Evolutionary conservation across 2,329 filamentous ascomycete genomes (phyloP).

Genomic region (Penicillium italicum): DNA sequence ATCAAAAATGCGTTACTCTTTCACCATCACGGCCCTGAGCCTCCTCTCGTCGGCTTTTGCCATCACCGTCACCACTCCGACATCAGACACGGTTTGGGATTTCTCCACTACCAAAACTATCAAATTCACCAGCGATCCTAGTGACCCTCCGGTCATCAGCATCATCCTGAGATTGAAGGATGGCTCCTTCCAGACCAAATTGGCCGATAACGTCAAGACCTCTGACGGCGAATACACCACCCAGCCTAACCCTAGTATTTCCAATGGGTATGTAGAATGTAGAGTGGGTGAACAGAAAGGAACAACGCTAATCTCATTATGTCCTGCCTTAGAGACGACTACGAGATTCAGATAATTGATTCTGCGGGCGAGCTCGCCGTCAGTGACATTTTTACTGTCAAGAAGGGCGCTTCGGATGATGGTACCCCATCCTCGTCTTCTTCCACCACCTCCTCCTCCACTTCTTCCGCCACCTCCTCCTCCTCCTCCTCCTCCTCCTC

Average conservation of each 20-base stretch:
- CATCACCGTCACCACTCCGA: conserved; percentile 6
- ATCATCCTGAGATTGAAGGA: conserved; percentile 10
- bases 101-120: conserved; percentile 11
- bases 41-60: conserved; percentile 9
- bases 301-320: background rate
- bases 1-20: conserved; percentile 6
- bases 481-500: background rate
- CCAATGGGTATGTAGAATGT: conserved; percentile 8
- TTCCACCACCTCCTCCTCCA: background rate
- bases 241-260: conserved; percentile 13
- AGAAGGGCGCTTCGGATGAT: conserved; percentile 7
- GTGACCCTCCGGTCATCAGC: conserved; percentile 9
- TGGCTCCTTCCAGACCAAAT: conserved; percentile 15
- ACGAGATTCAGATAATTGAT: conserved; percentile 14
- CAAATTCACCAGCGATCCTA: conserved; percentile 5
- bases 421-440: conserved; percentile 5
- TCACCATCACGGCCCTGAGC: background rate
- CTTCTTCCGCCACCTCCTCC: background rate
- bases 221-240: conserved; percentile 11
- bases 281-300: background rate
- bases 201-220: conserved; percentile 13
- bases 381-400: conserved; percentile 9
- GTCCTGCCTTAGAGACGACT: conserved; percentile 1
- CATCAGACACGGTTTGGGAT: conserved; percentile 6
- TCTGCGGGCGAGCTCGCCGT: conserved; percentile 10